phyloP scores from a whole-genome alignment of 2,329 filamentous ascomycete genomes.

The Penicillium sp. region DNA sequence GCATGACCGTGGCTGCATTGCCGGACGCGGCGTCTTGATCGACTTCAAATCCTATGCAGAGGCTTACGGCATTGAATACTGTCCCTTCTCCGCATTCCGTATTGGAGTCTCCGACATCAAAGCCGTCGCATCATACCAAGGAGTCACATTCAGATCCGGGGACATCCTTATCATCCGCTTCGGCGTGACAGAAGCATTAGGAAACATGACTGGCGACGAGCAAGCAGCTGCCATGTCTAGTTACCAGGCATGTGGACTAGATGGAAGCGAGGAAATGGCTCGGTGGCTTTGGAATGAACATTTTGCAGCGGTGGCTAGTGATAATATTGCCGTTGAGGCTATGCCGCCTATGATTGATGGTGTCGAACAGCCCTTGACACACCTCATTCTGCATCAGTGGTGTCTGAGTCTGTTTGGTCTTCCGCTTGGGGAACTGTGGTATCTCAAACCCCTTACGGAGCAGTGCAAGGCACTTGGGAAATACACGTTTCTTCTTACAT shows the following conservation, averaged over 20 bases:
- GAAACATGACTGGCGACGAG: conserved; percentile 15
- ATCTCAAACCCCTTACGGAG: conserved; percentile 42
- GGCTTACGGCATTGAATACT: conserved; percentile 55
- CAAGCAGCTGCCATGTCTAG: conserved; percentile 12
- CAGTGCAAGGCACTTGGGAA: conserved; percentile 38
- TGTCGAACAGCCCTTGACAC: conserved; percentile 7
- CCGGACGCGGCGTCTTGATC: conserved; percentile 53
- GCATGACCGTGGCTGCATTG: conserved; percentile 46
- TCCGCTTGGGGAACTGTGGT: conserved; percentile 48
- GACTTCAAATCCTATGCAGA: conserved; percentile 60
- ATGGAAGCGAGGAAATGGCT: conserved; percentile 48
- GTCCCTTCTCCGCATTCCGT: conserved; percentile 49
- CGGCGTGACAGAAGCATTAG: conserved; percentile 22
- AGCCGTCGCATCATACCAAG: conserved; percentile 19
- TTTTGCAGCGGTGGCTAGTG: conserved; percentile 40
- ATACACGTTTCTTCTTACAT: conserved; percentile 48
- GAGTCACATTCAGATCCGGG: conserved; percentile 15
- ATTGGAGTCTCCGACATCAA: conserved; percentile 20
- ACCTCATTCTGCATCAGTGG: conserved; percentile 40
- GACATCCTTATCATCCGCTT: conserved; percentile 27
- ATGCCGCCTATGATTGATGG: conserved; percentile 20
- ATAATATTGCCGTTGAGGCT: conserved; percentile 29
- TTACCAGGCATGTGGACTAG: conserved; percentile 38
- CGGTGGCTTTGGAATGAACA: conserved; percentile 58
- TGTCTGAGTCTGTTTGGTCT: conserved; percentile 45